Conservation (phyloP, 306 rosid genomes). For the Macrotyloma uniflorum region DNA sequence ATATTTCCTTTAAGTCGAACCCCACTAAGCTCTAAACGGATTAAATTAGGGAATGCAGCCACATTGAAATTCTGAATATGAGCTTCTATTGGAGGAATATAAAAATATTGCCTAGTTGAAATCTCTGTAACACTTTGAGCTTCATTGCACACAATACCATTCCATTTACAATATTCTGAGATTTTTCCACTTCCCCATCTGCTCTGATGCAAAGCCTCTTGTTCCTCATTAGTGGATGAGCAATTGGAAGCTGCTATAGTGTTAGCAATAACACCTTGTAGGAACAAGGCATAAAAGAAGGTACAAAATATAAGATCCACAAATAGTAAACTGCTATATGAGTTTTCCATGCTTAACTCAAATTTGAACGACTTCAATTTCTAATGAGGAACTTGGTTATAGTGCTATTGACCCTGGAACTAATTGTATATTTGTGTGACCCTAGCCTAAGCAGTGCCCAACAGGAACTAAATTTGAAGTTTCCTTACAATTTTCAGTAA, state of each 20-base stretch:
- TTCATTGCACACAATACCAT: constrained; percentile 8
- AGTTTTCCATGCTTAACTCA: background rate
- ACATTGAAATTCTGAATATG: background rate
- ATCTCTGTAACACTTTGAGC: constrained; percentile 4
- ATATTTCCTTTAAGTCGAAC: constrained; percentile 6
- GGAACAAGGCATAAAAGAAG: background rate
- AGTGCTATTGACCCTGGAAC: background rate
- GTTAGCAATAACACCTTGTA: background rate
- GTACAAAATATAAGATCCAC: background rate
- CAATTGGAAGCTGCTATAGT: background rate
- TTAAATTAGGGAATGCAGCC: constrained; percentile 22
- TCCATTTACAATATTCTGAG: constrained; percentile 8
- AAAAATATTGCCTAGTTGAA: background rate
- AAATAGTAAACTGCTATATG: background rate
- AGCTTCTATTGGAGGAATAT: background rate
- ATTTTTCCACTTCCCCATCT: background rate
- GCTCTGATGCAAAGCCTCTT: background rate
- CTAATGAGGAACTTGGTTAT: background rate
- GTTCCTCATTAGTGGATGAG: constrained; percentile 10
- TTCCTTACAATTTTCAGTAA: background rate
- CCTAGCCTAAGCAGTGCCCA: background rate
- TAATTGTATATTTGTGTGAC: background rate
- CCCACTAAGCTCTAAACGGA: background rate
- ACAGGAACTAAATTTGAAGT: background rate
- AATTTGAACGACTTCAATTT: background rate